Evolutionary conservation across 2,329 filamentous ascomycete genomes (phyloP).

Genomic region (Exophiala phaeomuriformis): DNA sequence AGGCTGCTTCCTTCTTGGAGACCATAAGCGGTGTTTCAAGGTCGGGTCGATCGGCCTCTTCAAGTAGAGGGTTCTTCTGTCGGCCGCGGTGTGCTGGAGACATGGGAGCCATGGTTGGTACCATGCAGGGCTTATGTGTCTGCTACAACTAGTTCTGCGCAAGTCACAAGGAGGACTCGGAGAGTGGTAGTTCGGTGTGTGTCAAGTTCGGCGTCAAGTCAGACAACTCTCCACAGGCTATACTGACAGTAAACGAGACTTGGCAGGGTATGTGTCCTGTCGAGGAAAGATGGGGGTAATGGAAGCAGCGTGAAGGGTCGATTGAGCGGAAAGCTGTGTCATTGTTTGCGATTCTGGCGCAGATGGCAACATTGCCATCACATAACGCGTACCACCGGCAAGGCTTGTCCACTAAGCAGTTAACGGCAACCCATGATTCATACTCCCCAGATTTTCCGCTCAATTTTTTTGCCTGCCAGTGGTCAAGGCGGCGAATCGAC

Average conservation of each 20-base stretch:
- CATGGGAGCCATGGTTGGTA: background rate
- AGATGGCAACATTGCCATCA: constrained; percentile 9
- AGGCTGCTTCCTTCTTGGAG: background rate
- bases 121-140: background rate
- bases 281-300: constrained; percentile 26
- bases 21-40: background rate
- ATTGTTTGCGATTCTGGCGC: constrained; percentile 19
- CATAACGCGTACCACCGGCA: constrained; percentile 13
- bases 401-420: constrained; percentile 23
- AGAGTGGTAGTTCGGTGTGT: background rate
- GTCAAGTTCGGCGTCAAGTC: constrained; percentile 1
- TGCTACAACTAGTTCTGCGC: background rate
- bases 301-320: constrained; percentile 18
- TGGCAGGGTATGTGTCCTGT: constrained; percentile 1
- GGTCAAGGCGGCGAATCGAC: background rate
- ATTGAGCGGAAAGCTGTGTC: constrained; percentile 17
- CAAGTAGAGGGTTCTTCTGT: background rate
- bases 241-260: background rate
- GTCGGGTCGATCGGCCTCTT: background rate
- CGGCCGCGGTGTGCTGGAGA: background rate
- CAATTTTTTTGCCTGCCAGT: background rate
- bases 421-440: constrained; percentile 24
- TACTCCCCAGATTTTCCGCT: constrained; percentile 6
- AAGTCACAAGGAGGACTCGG: background rate
- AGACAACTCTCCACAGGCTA: constrained; percentile 13